Conservation (phyloP, 2,329 filamentous ascomycete genomes). For the Apiospora malaysiana region DNA sequence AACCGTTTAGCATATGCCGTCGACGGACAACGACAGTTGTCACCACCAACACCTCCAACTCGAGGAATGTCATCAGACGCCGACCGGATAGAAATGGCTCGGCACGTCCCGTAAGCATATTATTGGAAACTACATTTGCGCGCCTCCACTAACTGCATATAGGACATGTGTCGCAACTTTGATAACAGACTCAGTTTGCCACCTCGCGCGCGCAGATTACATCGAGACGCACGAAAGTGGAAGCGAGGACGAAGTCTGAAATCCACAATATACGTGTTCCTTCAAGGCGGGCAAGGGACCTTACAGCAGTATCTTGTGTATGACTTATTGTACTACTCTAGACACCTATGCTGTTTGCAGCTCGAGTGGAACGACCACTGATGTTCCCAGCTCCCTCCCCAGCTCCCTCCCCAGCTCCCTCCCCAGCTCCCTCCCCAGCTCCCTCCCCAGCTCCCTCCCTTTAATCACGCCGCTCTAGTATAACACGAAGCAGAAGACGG, state of each 20-base stretch:
- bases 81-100: slow-evolving; percentile 11
- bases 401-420: too few species aligned
- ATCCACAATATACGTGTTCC: neutral
- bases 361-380: neutral
- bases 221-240: neutral
- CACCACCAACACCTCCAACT: neutral
- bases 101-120: neutral
- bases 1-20: too few species aligned
- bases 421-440: too few species aligned
- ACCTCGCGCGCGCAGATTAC: neutral
- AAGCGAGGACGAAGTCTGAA: neutral
- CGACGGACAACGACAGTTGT: neutral
- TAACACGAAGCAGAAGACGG: too few species aligned
- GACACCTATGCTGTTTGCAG: neutral
- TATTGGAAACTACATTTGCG: too few species aligned
- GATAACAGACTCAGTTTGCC: neutral
- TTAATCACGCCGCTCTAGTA: too few species aligned
- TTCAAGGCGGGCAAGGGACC: neutral
- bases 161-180: neutral
- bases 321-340: neutral
- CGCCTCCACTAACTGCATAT: neutral
- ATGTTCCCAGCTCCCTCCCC: too few species aligned
- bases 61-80: neutral
- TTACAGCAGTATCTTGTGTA: neutral
- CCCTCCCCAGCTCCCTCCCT: too few species aligned